These are phyloP conservation scores for Blastomyces emzantsi DNA, from an alignment of 2,329 filamentous ascomycete species.

Conservation along the genomic window DNA sequence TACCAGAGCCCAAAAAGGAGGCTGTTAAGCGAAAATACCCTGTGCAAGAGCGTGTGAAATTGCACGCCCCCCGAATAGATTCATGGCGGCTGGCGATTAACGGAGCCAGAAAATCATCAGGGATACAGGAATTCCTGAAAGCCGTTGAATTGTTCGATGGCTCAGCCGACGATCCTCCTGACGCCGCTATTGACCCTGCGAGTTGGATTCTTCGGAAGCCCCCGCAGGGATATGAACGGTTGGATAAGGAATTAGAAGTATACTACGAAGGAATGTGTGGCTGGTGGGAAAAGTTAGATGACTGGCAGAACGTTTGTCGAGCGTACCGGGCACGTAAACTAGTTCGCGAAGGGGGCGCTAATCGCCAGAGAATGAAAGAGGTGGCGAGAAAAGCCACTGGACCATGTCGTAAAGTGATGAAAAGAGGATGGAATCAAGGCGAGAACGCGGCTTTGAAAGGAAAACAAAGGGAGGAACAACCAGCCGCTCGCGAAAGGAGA, in stretches of 20 bases:
- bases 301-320: conserved; percentile 31
- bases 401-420: conserved; percentile 15
- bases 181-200: conserved; percentile 32
- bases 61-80: conserved; percentile 26
- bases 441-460: background rate
- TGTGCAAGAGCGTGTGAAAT: conserved; percentile 14
- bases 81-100: conserved; percentile 36
- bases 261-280: conserved; percentile 35
- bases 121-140: conserved; percentile 24
- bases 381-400: conserved; percentile 20
- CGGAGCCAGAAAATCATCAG: conserved; percentile 24
- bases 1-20: conserved; percentile 18
- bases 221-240: conserved; percentile 31
- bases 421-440: conserved; percentile 9
- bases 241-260: conserved; percentile 28
- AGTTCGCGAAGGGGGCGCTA: conserved; percentile 30
- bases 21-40: conserved; percentile 24
- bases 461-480: background rate
- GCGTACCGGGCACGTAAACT: conserved; percentile 32
- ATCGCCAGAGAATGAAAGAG: conserved; percentile 27
- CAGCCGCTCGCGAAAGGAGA: background rate
- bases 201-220: conserved; percentile 35
- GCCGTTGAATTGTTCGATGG: conserved; percentile 27
- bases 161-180: conserved; percentile 32
- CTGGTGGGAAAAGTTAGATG: conserved; percentile 33